A percentile compares a stretch with the other conserved stretches of the same genome.
Evolutionary conservation across 352 stramenopile genomes (phyloP).

Genomic region (Pythium periplocum): DNA sequence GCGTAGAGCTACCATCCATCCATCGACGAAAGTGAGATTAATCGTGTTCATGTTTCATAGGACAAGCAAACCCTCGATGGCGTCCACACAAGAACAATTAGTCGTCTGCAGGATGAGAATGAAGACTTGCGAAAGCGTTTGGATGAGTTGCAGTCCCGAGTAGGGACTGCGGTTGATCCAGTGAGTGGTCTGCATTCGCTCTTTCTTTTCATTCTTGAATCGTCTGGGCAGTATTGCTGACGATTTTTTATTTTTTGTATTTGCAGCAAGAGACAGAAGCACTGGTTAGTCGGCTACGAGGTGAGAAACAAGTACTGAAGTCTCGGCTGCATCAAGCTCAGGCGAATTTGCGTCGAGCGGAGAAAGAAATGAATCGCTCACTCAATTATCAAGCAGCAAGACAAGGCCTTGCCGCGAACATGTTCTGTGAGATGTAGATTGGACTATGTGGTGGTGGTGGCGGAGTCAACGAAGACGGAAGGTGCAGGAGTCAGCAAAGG

Average conservation of each 20-base stretch:
- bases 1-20: too few species aligned
- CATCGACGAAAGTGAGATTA: too few species aligned
- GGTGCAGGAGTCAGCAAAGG: too few species aligned
- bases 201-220: too few species aligned
- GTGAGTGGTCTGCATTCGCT: conserved; percentile 11
- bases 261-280: conserved; percentile 33
- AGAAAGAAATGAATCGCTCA: conserved; percentile 51
- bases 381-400: conserved; percentile 36
- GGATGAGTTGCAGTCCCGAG: conserved; percentile 16
- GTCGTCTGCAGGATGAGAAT: conserved; percentile 33
- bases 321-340: conserved; percentile 45
- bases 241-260: conserved; percentile 21
- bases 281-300: conserved; percentile 34
- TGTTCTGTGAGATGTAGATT: conserved; percentile 61
- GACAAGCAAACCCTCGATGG: conserved; percentile 15
- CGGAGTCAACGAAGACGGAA: too few species aligned
- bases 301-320: conserved; percentile 38
- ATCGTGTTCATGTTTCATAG: conserved; percentile 17
- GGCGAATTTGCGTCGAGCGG: conserved; percentile 45
- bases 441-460: too few species aligned
- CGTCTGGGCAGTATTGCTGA: conserved; percentile 8
- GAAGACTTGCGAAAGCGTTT: conserved; percentile 25
- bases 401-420: conserved; percentile 50
- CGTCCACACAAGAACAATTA: conserved; percentile 33
- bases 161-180: conserved; percentile 14